Evolutionary conservation across 2,329 filamentous ascomycete genomes (phyloP).

Genomic region (Magnaporthales sp.): DNA sequence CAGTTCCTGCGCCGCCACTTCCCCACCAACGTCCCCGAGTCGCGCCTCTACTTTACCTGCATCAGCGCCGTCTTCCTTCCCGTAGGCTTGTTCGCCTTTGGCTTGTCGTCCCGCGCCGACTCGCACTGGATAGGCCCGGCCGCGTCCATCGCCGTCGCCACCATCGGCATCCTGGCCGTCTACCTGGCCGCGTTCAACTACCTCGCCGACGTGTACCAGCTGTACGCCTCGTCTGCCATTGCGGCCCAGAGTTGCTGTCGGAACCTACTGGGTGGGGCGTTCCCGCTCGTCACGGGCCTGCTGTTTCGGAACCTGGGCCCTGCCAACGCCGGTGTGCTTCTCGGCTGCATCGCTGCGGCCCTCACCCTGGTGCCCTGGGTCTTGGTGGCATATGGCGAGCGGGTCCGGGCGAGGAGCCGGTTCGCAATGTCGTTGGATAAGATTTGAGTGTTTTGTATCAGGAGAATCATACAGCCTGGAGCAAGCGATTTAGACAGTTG

Average conservation of each 20-base stretch:
- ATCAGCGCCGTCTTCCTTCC: slow-evolving; percentile 68
- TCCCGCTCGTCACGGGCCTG: slow-evolving; percentile 66
- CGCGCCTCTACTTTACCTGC: slow-evolving; percentile 76
- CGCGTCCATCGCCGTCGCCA: slow-evolving; percentile 63
- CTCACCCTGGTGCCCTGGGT: slow-evolving; percentile 84
- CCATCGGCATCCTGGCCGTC: slow-evolving; percentile 78
- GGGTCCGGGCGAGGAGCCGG: slow-evolving; percentile 65
- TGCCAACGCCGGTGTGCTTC: slow-evolving; percentile 60
- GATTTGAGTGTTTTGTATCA: background rate
- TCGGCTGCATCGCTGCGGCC: slow-evolving; percentile 62
- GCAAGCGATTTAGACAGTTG: too few species aligned
- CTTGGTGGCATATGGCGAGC: slow-evolving; percentile 67
- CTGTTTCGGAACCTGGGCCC: slow-evolving; percentile 69
- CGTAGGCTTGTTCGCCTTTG: slow-evolving; percentile 70
- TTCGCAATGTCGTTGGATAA: slow-evolving; percentile 47
- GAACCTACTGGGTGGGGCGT: slow-evolving; percentile 73
- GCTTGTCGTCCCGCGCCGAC: slow-evolving; percentile 52
- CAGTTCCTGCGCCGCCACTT: slow-evolving; percentile 34
- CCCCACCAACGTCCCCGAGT: slow-evolving; percentile 56
- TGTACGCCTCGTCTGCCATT: slow-evolving; percentile 75
- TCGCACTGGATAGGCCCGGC: slow-evolving; percentile 64
- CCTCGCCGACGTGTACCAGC: slow-evolving; percentile 78
- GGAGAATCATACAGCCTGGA: background rate
- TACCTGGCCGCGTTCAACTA: slow-evolving; percentile 92
- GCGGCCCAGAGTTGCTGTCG: slow-evolving; percentile 82